A percentile compares a stretch with the other conserved stretches of the same genome.
phyloP scores from a whole-genome alignment of 176 grass and related monocot species.

The Zoysia pacifica region DNA sequence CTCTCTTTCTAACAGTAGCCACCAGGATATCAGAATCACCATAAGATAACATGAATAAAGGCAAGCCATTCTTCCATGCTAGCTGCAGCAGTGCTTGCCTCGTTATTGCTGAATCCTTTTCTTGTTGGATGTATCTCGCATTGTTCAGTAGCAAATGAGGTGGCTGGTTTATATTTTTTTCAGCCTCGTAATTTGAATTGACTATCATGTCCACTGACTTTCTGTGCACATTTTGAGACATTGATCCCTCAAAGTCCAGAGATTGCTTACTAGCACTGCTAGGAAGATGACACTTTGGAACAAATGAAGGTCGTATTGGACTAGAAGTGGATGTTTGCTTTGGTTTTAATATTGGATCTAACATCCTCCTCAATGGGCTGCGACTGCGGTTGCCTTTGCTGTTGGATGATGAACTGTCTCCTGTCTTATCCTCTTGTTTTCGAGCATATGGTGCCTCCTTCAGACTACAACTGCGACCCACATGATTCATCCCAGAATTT shows the following conservation, averaged over 20 bases:
- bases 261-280: constrained; percentile 36
- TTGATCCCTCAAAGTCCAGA: constrained; percentile 36
- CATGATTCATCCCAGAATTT: constrained; percentile 44
- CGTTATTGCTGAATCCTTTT: constrained; percentile 46
- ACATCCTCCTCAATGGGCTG: constrained; percentile 90
- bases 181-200: constrained; percentile 40
- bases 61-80: constrained; percentile 79
- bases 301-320: constrained; percentile 47
- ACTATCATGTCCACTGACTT: constrained; percentile 57
- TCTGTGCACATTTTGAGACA: constrained; percentile 38
- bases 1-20: constrained; percentile 64
- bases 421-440: constrained; percentile 46
- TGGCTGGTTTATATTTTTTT: constrained; percentile 34
- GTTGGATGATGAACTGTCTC: constrained; percentile 56
- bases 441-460: constrained; percentile 47
- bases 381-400: constrained; percentile 47
- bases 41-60: constrained; percentile 90
- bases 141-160: constrained; percentile 37
- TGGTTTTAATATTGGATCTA: constrained; percentile 85
- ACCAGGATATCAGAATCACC: constrained; percentile 78
- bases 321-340: constrained; percentile 45
- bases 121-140: constrained; percentile 49
- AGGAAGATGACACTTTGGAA: constrained; percentile 48
- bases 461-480: constrained; percentile 66
- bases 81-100: constrained; percentile 85